phyloP scores from a whole-genome alignment of 352 stramenopile species.

The Globisporangium sylvaticum region DNA sequence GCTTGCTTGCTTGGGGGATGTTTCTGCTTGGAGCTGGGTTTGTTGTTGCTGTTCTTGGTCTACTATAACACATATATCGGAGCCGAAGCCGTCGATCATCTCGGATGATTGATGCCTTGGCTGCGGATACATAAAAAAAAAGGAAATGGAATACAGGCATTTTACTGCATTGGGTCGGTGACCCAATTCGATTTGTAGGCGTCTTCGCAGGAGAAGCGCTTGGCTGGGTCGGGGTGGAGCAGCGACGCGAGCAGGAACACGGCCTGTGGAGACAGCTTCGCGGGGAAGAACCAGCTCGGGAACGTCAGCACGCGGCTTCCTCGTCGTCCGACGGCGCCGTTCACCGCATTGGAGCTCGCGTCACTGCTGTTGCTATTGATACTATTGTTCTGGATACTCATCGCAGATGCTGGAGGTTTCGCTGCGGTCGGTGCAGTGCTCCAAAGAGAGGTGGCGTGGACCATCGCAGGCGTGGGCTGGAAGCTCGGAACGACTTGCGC shows the following conservation, averaged over 20 bases:
- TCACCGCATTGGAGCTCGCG: conserved; percentile 15
- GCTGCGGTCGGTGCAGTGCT: conserved; percentile 9
- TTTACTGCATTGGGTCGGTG: conserved; percentile 29
- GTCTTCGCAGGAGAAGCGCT: conserved; percentile 78
- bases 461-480: conserved; percentile 10
- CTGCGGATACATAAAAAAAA: conserved; percentile 29
- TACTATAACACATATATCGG: conserved; percentile 17
- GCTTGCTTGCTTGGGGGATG: not conserved
- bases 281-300: conserved; percentile 83
- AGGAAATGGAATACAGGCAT: conserved; percentile 5
- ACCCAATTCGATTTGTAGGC: conserved; percentile 77
- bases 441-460: conserved; percentile 12
- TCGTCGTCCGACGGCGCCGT: conserved; percentile 23
- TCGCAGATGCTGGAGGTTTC: conserved; percentile 11
- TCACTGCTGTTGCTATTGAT: conserved; percentile 5
- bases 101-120: not conserved
- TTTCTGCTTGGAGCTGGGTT: not conserved
- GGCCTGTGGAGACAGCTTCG: conserved; percentile 56
- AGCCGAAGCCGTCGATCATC: not conserved
- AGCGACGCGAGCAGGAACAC: conserved; percentile 71
- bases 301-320: conserved; percentile 54
- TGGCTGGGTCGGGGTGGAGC: conserved; percentile 81
- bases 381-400: conserved; percentile 7
- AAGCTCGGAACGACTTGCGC: conserved; percentile 12
- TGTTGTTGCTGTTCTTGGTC: not conserved